phyloP scores from a whole-genome alignment of 495 filamentous ascomycete genomes.

The Penicillium soppii region DNA sequence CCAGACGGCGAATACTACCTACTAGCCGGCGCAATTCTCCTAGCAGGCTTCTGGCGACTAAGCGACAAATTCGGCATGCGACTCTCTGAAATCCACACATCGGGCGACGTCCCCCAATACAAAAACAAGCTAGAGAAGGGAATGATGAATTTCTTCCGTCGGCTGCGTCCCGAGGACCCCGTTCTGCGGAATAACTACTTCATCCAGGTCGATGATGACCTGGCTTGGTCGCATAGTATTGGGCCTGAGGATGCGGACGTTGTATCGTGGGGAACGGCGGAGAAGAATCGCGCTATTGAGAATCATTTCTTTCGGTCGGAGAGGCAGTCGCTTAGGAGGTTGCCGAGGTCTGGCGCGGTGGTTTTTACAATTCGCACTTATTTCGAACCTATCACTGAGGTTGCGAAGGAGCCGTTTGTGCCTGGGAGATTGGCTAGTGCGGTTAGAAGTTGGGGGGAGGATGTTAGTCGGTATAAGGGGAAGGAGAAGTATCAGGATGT shows the following conservation, averaged over 20 bases:
- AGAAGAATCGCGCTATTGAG: slow-evolving; percentile 73
- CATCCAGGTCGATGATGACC: slow-evolving; percentile 71
- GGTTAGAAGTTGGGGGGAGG: slow-evolving; percentile 80
- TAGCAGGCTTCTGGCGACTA: slow-evolving; percentile 87
- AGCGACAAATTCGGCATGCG: slow-evolving; percentile 84
- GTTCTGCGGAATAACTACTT: slow-evolving; percentile 74
- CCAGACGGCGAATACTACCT: slow-evolving; percentile 83
- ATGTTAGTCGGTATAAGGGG: slow-evolving; percentile 83
- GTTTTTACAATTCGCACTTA: slow-evolving; percentile 82
- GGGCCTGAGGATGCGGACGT: slow-evolving; percentile 66
- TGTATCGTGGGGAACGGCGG: slow-evolving; percentile 72
- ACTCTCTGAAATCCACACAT: slow-evolving; percentile 79
- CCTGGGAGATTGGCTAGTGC: slow-evolving; percentile 71
- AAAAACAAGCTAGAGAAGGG: slow-evolving; percentile 76
- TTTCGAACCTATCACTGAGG: slow-evolving; percentile 66
- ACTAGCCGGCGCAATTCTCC: slow-evolving; percentile 72
- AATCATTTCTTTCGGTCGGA: slow-evolving; percentile 80
- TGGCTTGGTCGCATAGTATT: slow-evolving; percentile 73
- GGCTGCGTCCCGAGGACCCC: slow-evolving; percentile 63
- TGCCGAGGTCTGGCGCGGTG: slow-evolving; percentile 73
- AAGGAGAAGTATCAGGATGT: slow-evolving; percentile 76
- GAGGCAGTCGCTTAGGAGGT: slow-evolving; percentile 69
- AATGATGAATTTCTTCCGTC: slow-evolving; percentile 76
- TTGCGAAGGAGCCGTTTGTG: slow-evolving; percentile 67
- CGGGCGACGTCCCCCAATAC: slow-evolving; percentile 77